Conservation (phyloP, 164 flowering plant species). For the Nelumbo lutea region DNA sequence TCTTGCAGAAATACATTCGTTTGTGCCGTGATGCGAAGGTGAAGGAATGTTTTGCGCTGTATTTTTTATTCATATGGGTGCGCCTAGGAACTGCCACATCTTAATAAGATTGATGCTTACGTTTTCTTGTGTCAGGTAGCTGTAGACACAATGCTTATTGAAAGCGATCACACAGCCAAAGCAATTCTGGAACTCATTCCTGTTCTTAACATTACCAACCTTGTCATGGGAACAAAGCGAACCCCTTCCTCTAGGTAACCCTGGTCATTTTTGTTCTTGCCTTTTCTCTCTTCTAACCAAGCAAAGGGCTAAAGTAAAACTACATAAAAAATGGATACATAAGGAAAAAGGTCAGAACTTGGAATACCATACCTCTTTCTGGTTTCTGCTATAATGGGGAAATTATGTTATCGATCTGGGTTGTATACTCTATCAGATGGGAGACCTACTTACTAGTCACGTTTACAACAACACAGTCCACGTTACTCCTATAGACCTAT, state of each 20-base stretch:
- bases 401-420: too few relatives aligned
- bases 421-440: too few relatives aligned
- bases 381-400: too few relatives aligned
- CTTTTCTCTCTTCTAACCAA: not conserved
- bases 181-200: conserved; percentile 75
- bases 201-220: conserved; percentile 58
- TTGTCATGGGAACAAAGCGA: conserved; percentile 66
- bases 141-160: conserved; percentile 77
- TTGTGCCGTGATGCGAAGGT: conserved; percentile 68
- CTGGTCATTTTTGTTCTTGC: not conserved
- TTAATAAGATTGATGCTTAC: not conserved
- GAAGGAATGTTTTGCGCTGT: not conserved
- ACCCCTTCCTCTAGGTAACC: conserved; percentile 41
- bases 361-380: too few relatives aligned
- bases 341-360: too few relatives aligned
- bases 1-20: conserved; percentile 61
- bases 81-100: too few relatives aligned
- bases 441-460: too few relatives aligned
- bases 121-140: conserved; percentile 43
- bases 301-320: not conserved
- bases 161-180: conserved; percentile 52
- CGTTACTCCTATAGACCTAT: too few relatives aligned
- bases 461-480: too few relatives aligned
- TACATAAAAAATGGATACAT: not conserved
- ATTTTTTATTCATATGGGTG: not conserved